Conservation (phyloP, 2,329 filamentous ascomycete genomes). For the Beauveria asiatica region DNA sequence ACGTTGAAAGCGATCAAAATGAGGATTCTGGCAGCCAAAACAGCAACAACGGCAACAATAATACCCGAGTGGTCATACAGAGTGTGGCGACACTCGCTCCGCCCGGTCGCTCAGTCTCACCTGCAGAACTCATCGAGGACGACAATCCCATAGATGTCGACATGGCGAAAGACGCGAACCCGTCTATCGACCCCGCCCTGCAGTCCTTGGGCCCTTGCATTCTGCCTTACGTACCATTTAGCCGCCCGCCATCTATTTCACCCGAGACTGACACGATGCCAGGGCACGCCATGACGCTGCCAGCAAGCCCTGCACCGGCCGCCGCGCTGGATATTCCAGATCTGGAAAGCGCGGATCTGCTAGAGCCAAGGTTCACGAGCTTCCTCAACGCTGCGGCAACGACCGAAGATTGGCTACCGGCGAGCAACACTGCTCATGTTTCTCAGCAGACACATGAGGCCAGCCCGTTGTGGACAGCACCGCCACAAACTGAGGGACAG, state of each 20-base stretch:
- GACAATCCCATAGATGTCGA: background rate
- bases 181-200: background rate
- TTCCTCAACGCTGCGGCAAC: background rate
- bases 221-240: background rate
- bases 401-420: background rate
- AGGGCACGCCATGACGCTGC: background rate
- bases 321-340: background rate
- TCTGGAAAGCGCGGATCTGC: background rate
- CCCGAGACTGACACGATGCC: background rate
- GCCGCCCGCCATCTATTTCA: background rate
- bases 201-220: background rate
- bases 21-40: background rate
- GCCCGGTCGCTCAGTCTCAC: too few species aligned
- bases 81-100: background rate
- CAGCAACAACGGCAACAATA: background rate
- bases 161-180: background rate
- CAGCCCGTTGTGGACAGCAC: background rate
- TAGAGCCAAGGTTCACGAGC: background rate
- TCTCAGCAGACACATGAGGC: background rate
- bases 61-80: background rate
- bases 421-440: background rate
- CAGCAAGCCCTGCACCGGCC: too few species aligned
- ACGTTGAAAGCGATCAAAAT: background rate
- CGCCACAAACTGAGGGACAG: background rate
- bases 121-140: background rate